phyloP scores from a whole-genome alignment of 2,329 filamentous ascomycete species.

The Clonostachys byssicola region DNA sequence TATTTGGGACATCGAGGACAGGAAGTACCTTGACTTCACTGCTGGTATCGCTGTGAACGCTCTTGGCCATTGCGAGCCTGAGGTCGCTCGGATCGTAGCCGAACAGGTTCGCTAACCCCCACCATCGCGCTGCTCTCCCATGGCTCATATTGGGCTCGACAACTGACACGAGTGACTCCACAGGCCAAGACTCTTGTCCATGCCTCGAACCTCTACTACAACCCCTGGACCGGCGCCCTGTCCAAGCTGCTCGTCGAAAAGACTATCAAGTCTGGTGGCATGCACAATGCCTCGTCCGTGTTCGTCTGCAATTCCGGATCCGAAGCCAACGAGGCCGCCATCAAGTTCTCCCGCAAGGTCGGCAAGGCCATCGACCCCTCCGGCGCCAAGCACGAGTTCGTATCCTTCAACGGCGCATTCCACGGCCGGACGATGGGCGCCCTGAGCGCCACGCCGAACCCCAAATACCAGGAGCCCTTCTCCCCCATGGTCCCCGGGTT shows the following conservation, averaged over 20 bases:
- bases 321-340: conserved; percentile 95
- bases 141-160: conserved; percentile 4
- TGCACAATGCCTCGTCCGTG: conserved; percentile 74
- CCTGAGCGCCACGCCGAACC: conserved; percentile 93
- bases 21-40: conserved; percentile 90
- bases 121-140: not conserved
- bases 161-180: conserved; percentile 12
- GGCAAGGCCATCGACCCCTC: conserved; percentile 72
- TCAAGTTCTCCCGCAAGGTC: conserved; percentile 94
- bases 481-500: conserved; percentile 94
- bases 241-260: conserved; percentile 81
- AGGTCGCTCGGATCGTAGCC: conserved; percentile 68
- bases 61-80: conserved; percentile 84
- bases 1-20: conserved; percentile 85
- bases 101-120: conserved; percentile 57
- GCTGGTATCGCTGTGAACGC: conserved; percentile 94
- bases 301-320: conserved; percentile 97
- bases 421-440: conserved; percentile 96
- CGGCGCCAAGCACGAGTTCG: conserved; percentile 74
- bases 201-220: conserved; percentile 95
- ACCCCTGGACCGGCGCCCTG: conserved; percentile 88
- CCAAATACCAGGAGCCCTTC: conserved; percentile 96
- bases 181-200: conserved; percentile 74
- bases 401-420: conserved; percentile 90
- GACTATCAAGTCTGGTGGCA: conserved; percentile 74